Percentiles rank a stretch among this genome's conserved stretches.
phyloP scores from a whole-genome alignment of 2,329 filamentous ascomycete species.

The Ophiostoma tasmaniense region DNA sequence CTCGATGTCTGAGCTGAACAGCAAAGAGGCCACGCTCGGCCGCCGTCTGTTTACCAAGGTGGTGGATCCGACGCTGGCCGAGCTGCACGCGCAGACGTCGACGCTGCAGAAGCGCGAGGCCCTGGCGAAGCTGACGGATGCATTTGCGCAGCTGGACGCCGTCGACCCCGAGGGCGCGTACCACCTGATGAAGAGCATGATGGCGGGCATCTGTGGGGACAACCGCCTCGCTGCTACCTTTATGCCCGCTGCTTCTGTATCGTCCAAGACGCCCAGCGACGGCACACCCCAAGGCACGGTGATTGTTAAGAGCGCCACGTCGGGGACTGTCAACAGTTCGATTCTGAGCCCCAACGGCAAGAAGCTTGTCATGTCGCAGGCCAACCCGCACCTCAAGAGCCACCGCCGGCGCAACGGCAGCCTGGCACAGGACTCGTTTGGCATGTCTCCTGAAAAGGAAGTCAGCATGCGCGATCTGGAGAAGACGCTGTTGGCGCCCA shows the following conservation, averaged over 20 bases:
- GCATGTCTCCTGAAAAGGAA: slow-evolving; percentile 31
- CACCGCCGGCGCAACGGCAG: slow-evolving; percentile 58
- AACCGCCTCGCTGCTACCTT: slow-evolving; percentile 51
- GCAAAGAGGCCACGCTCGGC: slow-evolving; percentile 77
- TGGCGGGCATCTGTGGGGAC: slow-evolving; percentile 65
- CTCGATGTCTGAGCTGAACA: slow-evolving; percentile 41
- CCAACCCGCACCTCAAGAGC: slow-evolving; percentile 77
- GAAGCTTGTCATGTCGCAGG: slow-evolving; percentile 69
- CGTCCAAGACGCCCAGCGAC: slow-evolving; percentile 31
- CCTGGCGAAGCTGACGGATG: slow-evolving; percentile 72
- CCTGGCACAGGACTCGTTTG: slow-evolving; percentile 25
- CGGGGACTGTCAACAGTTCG: slow-evolving; percentile 25
- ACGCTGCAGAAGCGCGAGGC: slow-evolving; percentile 65
- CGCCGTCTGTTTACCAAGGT: slow-evolving; percentile 73
- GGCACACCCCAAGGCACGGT: slow-evolving; percentile 47
- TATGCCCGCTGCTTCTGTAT: slow-evolving; percentile 26
- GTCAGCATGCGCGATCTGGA: slow-evolving; percentile 38
- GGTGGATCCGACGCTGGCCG: slow-evolving; percentile 73
- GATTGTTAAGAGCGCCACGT: slow-evolving; percentile 44
- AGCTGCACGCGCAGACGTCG: slow-evolving; percentile 73
- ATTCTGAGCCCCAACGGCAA: slow-evolving; percentile 28
- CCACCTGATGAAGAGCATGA: slow-evolving; percentile 68
- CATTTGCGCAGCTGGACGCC: slow-evolving; percentile 74
- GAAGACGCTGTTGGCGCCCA: slow-evolving; percentile 40
- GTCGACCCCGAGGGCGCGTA: slow-evolving; percentile 87